phyloP scores from a whole-genome alignment of 164 flowering plant species.

The Annona squamosa region DNA sequence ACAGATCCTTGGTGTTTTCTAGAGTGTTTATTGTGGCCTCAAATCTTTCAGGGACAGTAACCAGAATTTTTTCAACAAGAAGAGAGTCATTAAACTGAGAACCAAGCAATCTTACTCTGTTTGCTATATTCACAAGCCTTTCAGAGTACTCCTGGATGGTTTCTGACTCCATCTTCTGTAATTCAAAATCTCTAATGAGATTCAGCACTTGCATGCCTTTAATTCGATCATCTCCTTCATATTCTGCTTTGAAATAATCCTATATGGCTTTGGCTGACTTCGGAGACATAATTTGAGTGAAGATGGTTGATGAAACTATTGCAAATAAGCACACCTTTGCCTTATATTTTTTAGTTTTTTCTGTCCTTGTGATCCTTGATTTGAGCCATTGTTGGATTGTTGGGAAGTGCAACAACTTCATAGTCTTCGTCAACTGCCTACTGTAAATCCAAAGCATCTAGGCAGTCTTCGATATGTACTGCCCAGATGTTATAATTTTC shows the following conservation, averaged over 20 bases:
- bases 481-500: neutral
- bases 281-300: neutral
- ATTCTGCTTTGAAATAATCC: neutral
- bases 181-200: constrained; percentile 3
- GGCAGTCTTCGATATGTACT: neutral
- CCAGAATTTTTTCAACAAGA: neutral
- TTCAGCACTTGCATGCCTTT: no score
- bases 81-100: neutral
- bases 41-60: constrained; percentile 3
- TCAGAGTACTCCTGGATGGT: constrained; percentile 4
- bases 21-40: neutral
- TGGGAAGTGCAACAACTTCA: neutral
- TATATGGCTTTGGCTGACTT: neutral
- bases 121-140: constrained; percentile 1
- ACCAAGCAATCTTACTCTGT: constrained; percentile 5
- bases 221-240: no score
- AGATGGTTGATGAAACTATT: neutral
- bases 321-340: neutral
- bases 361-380: neutral
- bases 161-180: constrained; percentile 1
- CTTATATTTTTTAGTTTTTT: neutral
- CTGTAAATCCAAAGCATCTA: neutral
- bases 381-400: neutral
- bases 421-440: neutral
- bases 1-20: constrained; percentile 4